phyloP scores from a whole-genome alignment of 2,329 filamentous ascomycete genomes.

The Waltergamsia citrina region DNA sequence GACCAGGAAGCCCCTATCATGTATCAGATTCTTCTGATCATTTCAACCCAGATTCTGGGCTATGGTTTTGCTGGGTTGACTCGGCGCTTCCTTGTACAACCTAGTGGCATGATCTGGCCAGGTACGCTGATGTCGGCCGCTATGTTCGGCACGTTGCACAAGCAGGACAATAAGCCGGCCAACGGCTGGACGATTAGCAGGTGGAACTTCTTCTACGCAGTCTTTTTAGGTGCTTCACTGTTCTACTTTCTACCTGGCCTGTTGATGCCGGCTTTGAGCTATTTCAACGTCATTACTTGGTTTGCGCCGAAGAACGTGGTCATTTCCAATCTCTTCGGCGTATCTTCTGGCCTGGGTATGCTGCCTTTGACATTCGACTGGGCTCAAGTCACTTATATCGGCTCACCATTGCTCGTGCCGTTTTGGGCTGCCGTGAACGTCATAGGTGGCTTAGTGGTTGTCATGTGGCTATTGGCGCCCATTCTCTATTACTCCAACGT shows the following conservation, averaged over 20 bases:
- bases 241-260: constrained; percentile 85
- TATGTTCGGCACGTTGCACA: constrained; percentile 83
- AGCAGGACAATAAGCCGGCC: constrained; percentile 71
- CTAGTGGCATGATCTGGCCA: constrained; percentile 87
- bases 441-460: constrained; percentile 65
- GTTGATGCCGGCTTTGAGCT: constrained; percentile 74
- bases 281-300: constrained; percentile 86
- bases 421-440: constrained; percentile 86
- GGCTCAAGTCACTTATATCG: constrained; percentile 84
- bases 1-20: constrained; percentile 66
- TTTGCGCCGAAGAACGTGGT: constrained; percentile 81
- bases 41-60: constrained; percentile 79
- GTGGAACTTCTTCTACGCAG: constrained; percentile 74
- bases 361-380: constrained; percentile 87
- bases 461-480: constrained; percentile 79
- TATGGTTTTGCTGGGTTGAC: constrained; percentile 81
- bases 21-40: constrained; percentile 74
- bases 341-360: constrained; percentile 73
- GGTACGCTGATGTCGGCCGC: constrained; percentile 80
- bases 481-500: constrained; percentile 74
- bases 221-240: constrained; percentile 60
- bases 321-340: constrained; percentile 76
- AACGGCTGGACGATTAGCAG: constrained; percentile 76
- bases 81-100: constrained; percentile 71
- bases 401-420: constrained; percentile 72